Conservation (phyloP, 2,329 filamentous ascomycete species). For the Cryphonectria radicalis region DNA sequence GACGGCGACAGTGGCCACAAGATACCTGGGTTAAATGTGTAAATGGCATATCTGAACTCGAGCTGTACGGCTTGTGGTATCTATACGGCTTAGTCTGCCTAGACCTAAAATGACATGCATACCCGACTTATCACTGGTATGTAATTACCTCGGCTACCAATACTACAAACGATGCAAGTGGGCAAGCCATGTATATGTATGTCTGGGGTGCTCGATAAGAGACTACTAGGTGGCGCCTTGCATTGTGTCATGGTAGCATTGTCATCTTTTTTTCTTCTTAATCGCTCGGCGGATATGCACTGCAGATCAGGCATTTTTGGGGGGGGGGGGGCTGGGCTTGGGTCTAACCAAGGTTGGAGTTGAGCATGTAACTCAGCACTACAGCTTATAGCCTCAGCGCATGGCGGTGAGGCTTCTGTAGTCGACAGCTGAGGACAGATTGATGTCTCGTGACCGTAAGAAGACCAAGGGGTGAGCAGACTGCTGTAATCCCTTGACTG, state of each 20-base stretch:
- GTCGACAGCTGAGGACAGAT: not conserved
- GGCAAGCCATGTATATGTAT: not conserved
- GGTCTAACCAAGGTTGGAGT: not conserved
- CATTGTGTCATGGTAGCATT: not conserved
- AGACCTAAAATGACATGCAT: conserved; percentile 7
- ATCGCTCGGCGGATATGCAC: not conserved
- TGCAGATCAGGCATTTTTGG: not conserved
- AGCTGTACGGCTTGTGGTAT: not conserved
- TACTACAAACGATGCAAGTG: not conserved
- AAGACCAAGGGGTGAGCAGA: not conserved
- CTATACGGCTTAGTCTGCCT: not conserved
- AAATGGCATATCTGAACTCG: not conserved
- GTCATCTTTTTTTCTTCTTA: not conserved
- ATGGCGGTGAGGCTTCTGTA: not conserved
- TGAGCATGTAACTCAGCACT: not conserved
- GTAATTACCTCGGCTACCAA: not conserved
- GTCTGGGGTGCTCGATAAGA: conserved; percentile 9
- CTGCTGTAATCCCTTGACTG: not conserved
- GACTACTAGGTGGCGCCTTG: not conserved
- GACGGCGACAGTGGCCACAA: not conserved
- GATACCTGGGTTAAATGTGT: not conserved
- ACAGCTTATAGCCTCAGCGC: not conserved
- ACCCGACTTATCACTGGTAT: conserved; percentile 1
- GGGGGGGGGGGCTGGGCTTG: not conserved
- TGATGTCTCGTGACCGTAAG: not conserved